A percentile compares a stretch with the other conserved stretches of the same genome.
These are phyloP conservation scores for Hericium rajendrae DNA, from an alignment of 768 basidiomycete species.

Conservation along the genomic window DNA sequence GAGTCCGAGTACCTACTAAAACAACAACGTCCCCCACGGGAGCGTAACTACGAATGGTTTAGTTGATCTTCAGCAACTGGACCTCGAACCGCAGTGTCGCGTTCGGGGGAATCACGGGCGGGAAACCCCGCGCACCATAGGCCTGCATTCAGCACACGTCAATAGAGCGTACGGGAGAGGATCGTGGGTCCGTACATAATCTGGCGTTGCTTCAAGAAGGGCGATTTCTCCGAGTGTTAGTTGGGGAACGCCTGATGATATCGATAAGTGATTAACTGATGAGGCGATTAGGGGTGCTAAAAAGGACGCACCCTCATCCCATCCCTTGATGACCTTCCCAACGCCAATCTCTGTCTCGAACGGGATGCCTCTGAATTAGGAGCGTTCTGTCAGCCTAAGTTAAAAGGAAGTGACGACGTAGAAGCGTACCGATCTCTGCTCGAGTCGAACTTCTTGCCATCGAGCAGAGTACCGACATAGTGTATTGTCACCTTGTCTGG, in stretches of 20 bases:
- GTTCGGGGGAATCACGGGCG: conserved; percentile 71
- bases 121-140: conserved; percentile 68
- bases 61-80: conserved; percentile 66
- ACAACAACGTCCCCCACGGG: conserved; percentile 1
- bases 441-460: conserved; percentile 67
- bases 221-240: conserved; percentile 74
- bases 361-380: conserved; percentile 35
- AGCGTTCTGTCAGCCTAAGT: background rate
- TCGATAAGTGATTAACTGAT: conserved; percentile 5
- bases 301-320: conserved; percentile 68
- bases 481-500: conserved; percentile 67
- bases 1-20: conserved; percentile 5
- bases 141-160: conserved; percentile 31
- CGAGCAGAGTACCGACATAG: conserved; percentile 62
- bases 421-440: conserved; percentile 58
- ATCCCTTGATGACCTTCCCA: conserved; percentile 80
- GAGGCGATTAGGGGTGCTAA: conserved; percentile 2
- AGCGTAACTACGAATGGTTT: conserved; percentile 7
- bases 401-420: conserved; percentile 5
- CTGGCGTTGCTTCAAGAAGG: conserved; percentile 52
- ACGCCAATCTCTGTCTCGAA: conserved; percentile 69
- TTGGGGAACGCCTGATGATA: conserved; percentile 54
- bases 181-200: conserved; percentile 49
- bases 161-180: background rate
- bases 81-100: conserved; percentile 74